A percentile compares a stretch with the other conserved stretches of the same genome.
Evolutionary conservation across 2,329 filamentous ascomycete species (phyloP).

Genomic region (Knoxdaviesia proteae): DNA sequence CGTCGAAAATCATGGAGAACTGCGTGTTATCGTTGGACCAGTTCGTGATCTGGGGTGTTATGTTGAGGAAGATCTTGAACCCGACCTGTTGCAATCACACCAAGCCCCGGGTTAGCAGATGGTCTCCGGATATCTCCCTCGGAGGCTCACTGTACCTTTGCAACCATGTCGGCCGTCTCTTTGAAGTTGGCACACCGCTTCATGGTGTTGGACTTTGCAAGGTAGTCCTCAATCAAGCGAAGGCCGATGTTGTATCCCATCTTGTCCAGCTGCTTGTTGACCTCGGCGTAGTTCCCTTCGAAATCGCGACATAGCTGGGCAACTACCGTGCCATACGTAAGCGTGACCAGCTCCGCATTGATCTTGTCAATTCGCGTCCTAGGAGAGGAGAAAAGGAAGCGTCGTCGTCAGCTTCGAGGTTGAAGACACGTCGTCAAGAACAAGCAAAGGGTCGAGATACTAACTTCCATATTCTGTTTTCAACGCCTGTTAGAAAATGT

Average conservation of each 20-base stretch:
- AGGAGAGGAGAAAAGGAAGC: conserved; percentile 3
- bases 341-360: conserved; percentile 88
- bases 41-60: conserved; percentile 79
- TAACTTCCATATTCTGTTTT: conserved; percentile 74
- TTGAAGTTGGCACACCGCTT: conserved; percentile 80
- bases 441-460: conserved; percentile 14
- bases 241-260: conserved; percentile 99
- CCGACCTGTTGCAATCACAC: conserved; percentile 42
- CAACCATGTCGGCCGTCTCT: conserved; percentile 92
- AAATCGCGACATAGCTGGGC: conserved; percentile 93
- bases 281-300: conserved; percentile 79
- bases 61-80: conserved; percentile 98
- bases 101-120: no score
- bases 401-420: not conserved
- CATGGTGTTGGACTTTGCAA: conserved; percentile 82
- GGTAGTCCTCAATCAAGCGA: conserved; percentile 88
- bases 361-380: conserved; percentile 94
- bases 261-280: conserved; percentile 94
- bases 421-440: conserved; percentile 5
- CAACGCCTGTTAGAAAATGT: conserved; percentile 6
- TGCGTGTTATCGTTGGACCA: conserved; percentile 95
- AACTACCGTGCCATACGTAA: conserved; percentile 96
- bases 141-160: conserved; percentile 38
- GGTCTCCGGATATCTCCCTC: no score
- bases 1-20: conserved; percentile 89